Percentiles rank a stretch among this genome's conserved stretches.
Evolutionary conservation across 208 protist genomes (phyloP).

Genomic region (Crithidia bombi): DNA sequence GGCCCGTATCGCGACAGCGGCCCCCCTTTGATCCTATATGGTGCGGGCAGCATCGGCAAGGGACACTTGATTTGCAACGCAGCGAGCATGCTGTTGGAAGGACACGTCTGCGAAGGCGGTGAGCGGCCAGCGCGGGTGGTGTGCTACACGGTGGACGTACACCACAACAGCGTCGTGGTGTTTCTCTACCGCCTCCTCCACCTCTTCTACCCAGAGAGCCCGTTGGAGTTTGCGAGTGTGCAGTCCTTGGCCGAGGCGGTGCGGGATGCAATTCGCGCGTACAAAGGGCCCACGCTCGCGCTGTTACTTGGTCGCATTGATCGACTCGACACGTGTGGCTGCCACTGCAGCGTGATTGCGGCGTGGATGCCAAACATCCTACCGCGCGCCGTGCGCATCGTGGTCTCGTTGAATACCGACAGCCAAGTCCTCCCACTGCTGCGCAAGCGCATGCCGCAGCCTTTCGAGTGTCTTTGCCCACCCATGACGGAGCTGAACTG

Average conservation of each 20-base stretch:
- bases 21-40: conserved; percentile 77
- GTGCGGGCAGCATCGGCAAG: conserved; percentile 62
- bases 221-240: conserved; percentile 45
- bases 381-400: conserved; percentile 52
- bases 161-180: conserved; percentile 55
- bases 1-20: conserved; percentile 35
- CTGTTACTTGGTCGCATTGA: conserved; percentile 69
- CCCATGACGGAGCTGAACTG: conserved; percentile 56
- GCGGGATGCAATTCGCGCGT: conserved; percentile 48
- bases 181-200: conserved; percentile 68
- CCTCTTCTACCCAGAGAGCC: conserved; percentile 40
- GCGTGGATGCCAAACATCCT: conserved; percentile 81
- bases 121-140: conserved; percentile 38
- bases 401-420: conserved; percentile 71
- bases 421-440: conserved; percentile 68
- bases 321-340: conserved; percentile 62
- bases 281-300: conserved; percentile 54
- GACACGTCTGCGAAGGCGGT: conserved; percentile 11
- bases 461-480: conserved; percentile 77
- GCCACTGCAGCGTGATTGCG: conserved; percentile 34
- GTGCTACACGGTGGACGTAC: conserved; percentile 38
- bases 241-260: conserved; percentile 49
- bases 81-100: conserved; percentile 35
- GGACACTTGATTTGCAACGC: conserved; percentile 58
- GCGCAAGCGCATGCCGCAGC: conserved; percentile 75